These are phyloP conservation scores for Ogataea salicorniae DNA, from an alignment of 805 yeast species.

Conservation along the genomic window DNA sequence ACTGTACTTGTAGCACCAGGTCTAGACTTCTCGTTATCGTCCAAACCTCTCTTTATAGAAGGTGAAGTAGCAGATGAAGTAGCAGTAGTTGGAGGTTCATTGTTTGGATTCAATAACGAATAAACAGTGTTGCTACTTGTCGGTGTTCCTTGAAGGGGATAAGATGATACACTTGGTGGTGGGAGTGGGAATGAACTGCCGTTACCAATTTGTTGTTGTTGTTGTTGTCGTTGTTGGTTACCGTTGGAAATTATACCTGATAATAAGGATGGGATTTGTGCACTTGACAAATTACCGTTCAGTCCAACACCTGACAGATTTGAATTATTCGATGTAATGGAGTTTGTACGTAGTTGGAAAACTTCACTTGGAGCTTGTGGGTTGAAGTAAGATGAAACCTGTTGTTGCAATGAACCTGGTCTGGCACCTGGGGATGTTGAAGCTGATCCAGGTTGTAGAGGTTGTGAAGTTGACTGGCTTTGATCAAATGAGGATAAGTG, in stretches of 20 bases:
- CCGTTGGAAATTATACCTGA: too few species aligned
- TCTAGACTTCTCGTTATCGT: not conserved
- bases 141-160: not conserved
- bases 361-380: constrained; percentile 1
- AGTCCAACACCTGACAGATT: not conserved
- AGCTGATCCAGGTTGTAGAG: not conserved
- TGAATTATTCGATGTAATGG: constrained; percentile 10
- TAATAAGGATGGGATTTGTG: not conserved
- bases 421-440: not conserved
- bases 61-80: not conserved
- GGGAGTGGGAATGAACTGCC: too few species aligned
- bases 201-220: too few species aligned
- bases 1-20: not conserved
- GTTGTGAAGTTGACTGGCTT: constrained; percentile 1
- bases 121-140: constrained; percentile 13
- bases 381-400: constrained; percentile 5
- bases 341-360: constrained; percentile 11
- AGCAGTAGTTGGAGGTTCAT: constrained; percentile 1
- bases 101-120: constrained; percentile 19
- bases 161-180: too few species aligned
- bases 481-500: constrained; percentile 6
- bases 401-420: constrained; percentile 4
- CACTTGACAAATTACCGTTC: not conserved
- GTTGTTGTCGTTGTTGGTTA: too few species aligned
- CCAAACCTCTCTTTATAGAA: not conserved